Evolutionary conservation across 1,139 yeast genomes (phyloP).

Genomic region (Petasospora rhodanensis): DNA sequence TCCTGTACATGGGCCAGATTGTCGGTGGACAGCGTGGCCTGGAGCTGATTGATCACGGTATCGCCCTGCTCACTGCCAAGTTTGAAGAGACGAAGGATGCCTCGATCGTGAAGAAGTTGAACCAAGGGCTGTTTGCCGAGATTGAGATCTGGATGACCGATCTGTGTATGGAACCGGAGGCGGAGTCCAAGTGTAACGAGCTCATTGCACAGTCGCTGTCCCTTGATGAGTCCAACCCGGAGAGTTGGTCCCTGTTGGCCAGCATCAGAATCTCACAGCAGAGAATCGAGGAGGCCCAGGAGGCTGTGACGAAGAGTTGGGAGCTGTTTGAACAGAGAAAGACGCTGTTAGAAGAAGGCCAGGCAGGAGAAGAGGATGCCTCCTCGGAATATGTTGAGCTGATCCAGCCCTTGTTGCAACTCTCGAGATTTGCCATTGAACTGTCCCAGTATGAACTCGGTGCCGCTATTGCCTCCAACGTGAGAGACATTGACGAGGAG

Average conservation of each 20-base stretch:
- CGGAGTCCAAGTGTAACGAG: slow-evolving; percentile 75
- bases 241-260: slow-evolving; percentile 76
- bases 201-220: slow-evolving; percentile 62
- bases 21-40: slow-evolving; percentile 80
- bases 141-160: slow-evolving; percentile 99
- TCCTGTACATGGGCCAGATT: slow-evolving; percentile 86
- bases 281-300: slow-evolving; percentile 63
- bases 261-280: slow-evolving; percentile 91
- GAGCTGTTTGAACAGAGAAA: slow-evolving; percentile 53
- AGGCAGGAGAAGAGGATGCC: slow-evolving; percentile 39
- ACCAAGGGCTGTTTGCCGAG: slow-evolving; percentile 77
- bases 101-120: slow-evolving; percentile 38
- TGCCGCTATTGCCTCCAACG: slow-evolving; percentile 51
- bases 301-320: slow-evolving; percentile 74
- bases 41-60: slow-evolving; percentile 59
- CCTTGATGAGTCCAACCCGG: slow-evolving; percentile 57
- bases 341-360: slow-evolving; percentile 40
- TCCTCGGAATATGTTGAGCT: slow-evolving; percentile 56
- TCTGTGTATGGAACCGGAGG: slow-evolving; percentile 88
- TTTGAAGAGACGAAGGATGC: slow-evolving; percentile 26
- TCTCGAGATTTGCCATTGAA: slow-evolving; percentile 74
- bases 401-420: slow-evolving; percentile 62
- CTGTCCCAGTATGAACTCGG: slow-evolving; percentile 67
- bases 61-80: slow-evolving; percentile 36
- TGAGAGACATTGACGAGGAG: slow-evolving; percentile 78